These are phyloP conservation scores for Curvularia eragrostidis DNA, from an alignment of 2,329 filamentous ascomycete genomes.

Conservation along the genomic window DNA sequence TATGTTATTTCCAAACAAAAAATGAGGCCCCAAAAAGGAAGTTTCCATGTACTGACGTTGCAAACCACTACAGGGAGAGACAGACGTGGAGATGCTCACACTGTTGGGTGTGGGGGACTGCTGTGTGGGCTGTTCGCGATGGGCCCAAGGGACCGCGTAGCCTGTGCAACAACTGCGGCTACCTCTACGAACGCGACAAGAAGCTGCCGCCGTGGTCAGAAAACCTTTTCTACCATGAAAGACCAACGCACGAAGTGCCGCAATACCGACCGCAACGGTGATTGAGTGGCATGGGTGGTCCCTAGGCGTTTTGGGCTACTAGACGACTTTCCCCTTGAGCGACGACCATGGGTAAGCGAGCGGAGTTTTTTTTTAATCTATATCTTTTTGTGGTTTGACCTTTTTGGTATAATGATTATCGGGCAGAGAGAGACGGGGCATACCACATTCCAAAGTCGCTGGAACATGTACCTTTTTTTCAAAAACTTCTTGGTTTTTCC, in stretches of 20 bases:
- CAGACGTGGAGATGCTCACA: conserved; percentile 86
- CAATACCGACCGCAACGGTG: conserved; percentile 30
- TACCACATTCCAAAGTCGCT: neutral
- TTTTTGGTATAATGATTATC: neutral
- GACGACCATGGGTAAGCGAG: conserved; percentile 2
- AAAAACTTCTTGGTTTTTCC: neutral
- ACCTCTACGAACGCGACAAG: conserved; percentile 86
- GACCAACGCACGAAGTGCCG: conserved; percentile 37
- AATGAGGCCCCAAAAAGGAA: no score
- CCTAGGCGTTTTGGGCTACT: neutral
- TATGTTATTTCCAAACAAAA: conserved; percentile 44
- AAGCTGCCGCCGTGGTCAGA: conserved; percentile 79
- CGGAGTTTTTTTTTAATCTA: neutral
- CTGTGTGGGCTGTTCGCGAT: conserved; percentile 94
- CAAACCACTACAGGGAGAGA: conserved; percentile 65
- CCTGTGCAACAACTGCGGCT: conserved; percentile 91
- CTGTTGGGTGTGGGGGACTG: conserved; percentile 85
- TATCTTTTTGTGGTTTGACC: neutral
- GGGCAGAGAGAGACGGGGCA: neutral
- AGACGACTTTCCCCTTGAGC: neutral
- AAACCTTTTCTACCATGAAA: conserved; percentile 66
- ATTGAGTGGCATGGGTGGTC: conserved; percentile 1
- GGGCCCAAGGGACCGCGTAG: conserved; percentile 83
- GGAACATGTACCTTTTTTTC: neutral
- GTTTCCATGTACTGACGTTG: conserved; percentile 20